These are phyloP conservation scores for Glaciozyma antarctica DNA, from an alignment of 768 basidiomycete species.

Conservation along the genomic window DNA sequence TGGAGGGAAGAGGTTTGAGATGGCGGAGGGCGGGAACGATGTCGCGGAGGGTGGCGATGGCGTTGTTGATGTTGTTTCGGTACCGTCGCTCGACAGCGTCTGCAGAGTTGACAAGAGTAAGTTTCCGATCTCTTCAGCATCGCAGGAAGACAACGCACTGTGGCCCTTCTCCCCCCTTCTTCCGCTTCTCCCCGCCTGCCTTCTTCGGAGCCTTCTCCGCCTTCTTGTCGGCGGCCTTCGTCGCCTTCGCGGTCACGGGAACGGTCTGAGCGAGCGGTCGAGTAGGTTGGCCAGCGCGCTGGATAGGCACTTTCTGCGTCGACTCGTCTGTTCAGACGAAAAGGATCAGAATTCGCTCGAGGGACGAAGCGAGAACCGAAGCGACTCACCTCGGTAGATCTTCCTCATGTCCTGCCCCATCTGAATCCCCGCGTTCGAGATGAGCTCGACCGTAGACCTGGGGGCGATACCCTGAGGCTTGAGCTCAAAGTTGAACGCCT, in stretches of 20 bases:
- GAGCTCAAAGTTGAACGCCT: not conserved
- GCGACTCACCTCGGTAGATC: constrained; percentile 12
- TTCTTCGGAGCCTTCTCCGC: not conserved
- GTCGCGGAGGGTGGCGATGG: constrained; percentile 32
- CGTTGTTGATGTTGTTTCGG: constrained; percentile 86
- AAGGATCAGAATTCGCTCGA: not conserved
- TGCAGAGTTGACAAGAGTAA: not conserved
- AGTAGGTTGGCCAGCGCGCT: constrained; percentile 11
- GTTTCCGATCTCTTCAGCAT: not conserved
- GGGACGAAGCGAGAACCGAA: not conserved
- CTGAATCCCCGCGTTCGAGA: constrained; percentile 21
- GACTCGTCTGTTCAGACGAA: not conserved
- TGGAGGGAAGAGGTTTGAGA: constrained; percentile 31
- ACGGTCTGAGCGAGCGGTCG: not conserved
- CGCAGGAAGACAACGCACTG: constrained; percentile 10
- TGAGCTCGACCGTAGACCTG: constrained; percentile 12
- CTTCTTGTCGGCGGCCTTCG: constrained; percentile 8
- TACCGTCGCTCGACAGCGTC: constrained; percentile 90
- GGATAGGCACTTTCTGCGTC: not conserved
- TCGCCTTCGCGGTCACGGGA: not conserved
- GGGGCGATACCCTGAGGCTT: not conserved
- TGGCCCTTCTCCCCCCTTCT: constrained; percentile 22
- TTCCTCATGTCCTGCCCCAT: not conserved
- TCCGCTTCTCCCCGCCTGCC: constrained; percentile 3
- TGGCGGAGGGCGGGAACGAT: constrained; percentile 32